phyloP scores from a whole-genome alignment of 1,284 basidiomycete genomes.

The Ceratobasidium sp. region DNA sequence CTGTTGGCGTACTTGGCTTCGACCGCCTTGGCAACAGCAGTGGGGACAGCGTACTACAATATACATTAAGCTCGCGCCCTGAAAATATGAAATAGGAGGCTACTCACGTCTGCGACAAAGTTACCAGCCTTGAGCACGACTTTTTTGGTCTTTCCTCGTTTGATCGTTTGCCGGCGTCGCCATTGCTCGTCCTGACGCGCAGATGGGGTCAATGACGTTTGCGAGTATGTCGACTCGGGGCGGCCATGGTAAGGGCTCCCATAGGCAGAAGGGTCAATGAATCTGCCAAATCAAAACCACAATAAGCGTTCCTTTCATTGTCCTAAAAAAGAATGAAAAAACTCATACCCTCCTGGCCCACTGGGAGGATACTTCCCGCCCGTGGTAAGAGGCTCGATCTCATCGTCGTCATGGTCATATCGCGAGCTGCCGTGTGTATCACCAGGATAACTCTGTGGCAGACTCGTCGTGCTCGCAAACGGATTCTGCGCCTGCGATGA shows the following conservation, averaged over 20 bases:
- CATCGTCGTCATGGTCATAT: slow-evolving; percentile 44
- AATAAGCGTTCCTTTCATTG: neutral
- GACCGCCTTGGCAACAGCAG: slow-evolving; percentile 86
- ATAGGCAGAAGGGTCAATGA: slow-evolving; percentile 71
- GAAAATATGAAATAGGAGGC: neutral
- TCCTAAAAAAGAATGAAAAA: slow-evolving; percentile 4
- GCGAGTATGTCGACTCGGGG: slow-evolving; percentile 74
- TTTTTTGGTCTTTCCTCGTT: slow-evolving; percentile 91
- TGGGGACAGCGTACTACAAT: slow-evolving; percentile 81
- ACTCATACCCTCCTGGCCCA: slow-evolving; percentile 44
- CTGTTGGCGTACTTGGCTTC: slow-evolving; percentile 81
- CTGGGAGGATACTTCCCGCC: slow-evolving; percentile 48
- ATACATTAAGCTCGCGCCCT: neutral
- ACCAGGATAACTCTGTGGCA: slow-evolving; percentile 31
- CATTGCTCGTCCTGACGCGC: slow-evolving; percentile 65
- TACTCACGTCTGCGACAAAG: slow-evolving; percentile 78
- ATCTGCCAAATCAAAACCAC: slow-evolving; percentile 55
- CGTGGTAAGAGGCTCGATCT: slow-evolving; percentile 45
- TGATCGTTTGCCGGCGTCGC: slow-evolving; percentile 91
- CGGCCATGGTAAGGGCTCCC: slow-evolving; percentile 75
- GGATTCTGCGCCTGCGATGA: slow-evolving; percentile 20
- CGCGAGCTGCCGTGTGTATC: slow-evolving; percentile 34
- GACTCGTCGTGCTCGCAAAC: slow-evolving; percentile 38
- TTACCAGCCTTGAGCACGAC: slow-evolving; percentile 94
- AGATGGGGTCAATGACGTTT: slow-evolving; percentile 75